These are phyloP conservation scores for Penicillium frequentans DNA, from an alignment of 2,329 filamentous ascomycete species.

Conservation along the genomic window DNA sequence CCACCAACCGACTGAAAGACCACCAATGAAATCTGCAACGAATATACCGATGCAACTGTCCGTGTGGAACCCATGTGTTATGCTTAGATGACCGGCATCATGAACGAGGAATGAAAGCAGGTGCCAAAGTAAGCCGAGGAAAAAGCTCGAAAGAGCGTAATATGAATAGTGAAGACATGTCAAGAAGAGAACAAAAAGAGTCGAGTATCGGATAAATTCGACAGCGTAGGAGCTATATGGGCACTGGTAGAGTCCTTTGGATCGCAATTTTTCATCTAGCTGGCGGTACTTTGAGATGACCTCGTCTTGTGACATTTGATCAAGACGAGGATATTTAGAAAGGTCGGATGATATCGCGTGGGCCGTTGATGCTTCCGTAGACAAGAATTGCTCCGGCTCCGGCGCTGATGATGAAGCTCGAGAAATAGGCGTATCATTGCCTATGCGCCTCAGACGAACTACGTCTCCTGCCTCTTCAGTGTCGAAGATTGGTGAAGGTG, in stretches of 20 bases:
- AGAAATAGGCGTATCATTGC: conserved; percentile 22
- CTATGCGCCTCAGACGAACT: conserved; percentile 33
- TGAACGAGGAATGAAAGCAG: conserved; percentile 89
- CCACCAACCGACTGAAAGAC: conserved; percentile 92
- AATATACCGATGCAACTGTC: conserved; percentile 85
- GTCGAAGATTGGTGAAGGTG: conserved; percentile 58
- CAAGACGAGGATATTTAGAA: conserved; percentile 74
- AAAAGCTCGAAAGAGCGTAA: conserved; percentile 68
- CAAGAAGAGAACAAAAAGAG: conserved; percentile 55
- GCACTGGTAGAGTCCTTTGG: conserved; percentile 74
- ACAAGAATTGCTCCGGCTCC: conserved; percentile 39
- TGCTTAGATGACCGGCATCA: conserved; percentile 92
- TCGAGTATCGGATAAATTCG: conserved; percentile 66
- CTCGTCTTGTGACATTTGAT: conserved; percentile 66
- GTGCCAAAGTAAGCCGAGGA: conserved; percentile 83
- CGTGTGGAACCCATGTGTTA: conserved; percentile 80
- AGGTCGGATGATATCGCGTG: conserved; percentile 72
- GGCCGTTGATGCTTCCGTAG: conserved; percentile 70
- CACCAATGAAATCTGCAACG: conserved; percentile 83
- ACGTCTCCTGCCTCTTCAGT: conserved; percentile 34
- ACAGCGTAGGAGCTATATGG: conserved; percentile 73
- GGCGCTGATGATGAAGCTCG: conserved; percentile 11
- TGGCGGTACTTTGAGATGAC: conserved; percentile 63
- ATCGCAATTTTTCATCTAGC: conserved; percentile 39
- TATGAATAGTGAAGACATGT: conserved; percentile 59